Percentiles rank a stretch among this genome's conserved stretches.
These are phyloP conservation scores for Neoboletus brunneissimus DNA, from an alignment of 768 basidiomycete genomes.

Conservation along the genomic window DNA sequence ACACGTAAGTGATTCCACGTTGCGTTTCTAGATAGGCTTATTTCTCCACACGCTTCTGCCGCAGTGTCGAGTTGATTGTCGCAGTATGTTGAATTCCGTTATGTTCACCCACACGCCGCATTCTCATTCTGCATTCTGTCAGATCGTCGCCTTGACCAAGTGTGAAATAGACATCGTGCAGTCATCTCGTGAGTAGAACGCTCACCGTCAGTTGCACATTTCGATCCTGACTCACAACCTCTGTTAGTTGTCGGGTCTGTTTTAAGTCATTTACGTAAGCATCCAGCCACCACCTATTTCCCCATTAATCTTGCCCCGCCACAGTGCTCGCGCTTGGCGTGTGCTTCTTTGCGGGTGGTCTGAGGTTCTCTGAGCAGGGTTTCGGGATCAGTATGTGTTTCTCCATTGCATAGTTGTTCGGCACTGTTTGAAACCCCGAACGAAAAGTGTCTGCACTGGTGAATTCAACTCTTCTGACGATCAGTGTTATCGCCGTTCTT, in stretches of 20 bases:
- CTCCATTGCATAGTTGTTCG: not conserved
- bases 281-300: not conserved
- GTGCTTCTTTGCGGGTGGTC: slow-evolving; percentile 81
- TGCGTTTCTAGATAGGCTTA: not conserved
- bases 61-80: slow-evolving; percentile 62
- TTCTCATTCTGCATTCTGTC: not conserved
- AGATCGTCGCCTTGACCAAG: slow-evolving; percentile 80
- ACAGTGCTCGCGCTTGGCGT: slow-evolving; percentile 81
- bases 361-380: slow-evolving; percentile 74
- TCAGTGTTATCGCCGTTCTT: slow-evolving; percentile 75
- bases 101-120: not conserved
- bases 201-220: not conserved
- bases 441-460: slow-evolving; percentile 63
- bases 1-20: slow-evolving; percentile 24
- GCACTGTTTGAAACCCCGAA: not conserved
- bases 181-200: slow-evolving; percentile 56
- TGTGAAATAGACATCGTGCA: slow-evolving; percentile 82
- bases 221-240: not conserved
- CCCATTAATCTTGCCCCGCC: not conserved
- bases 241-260: slow-evolving; percentile 74
- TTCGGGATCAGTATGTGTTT: slow-evolving; percentile 61
- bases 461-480: slow-evolving; percentile 68
- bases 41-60: not conserved
- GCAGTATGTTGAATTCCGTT: slow-evolving; percentile 44
- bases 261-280: slow-evolving; percentile 67